Evolutionary conservation across 192 early-diverging fungal species (phyloP).

Genomic region (Fimicolochytrium jonesii): DNA sequence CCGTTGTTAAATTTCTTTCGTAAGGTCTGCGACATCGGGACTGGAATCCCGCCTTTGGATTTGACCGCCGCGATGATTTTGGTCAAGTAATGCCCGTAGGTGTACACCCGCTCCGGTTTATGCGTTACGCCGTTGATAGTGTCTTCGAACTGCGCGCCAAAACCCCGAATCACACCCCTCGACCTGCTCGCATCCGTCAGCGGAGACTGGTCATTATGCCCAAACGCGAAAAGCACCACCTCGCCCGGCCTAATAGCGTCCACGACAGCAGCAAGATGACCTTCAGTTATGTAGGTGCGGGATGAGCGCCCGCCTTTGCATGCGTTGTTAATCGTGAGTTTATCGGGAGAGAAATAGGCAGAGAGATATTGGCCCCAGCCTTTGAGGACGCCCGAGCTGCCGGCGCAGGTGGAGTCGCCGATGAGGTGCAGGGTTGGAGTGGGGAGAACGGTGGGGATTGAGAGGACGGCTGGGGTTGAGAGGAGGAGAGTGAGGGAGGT

Average conservation of each 20-base stretch:
- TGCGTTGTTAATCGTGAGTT: not conserved
- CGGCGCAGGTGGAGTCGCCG: not conserved
- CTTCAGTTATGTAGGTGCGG: not conserved
- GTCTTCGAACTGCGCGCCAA: not conserved
- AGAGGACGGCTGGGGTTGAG: too few relatives aligned
- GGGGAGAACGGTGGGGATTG: too few relatives aligned
- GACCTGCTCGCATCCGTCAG: not conserved
- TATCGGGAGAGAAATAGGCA: not conserved
- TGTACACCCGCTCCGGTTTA: not conserved
- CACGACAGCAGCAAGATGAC: not conserved
- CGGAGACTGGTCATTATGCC: not conserved
- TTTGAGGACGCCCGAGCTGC: too few relatives aligned
- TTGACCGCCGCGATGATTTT: not conserved
- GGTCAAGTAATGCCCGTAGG: not conserved
- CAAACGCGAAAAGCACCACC: not conserved
- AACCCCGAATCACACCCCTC: not conserved
- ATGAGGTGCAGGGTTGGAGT: too few relatives aligned
- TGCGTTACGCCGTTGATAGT: constrained; percentile 1
- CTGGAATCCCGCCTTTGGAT: not conserved
- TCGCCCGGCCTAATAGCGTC: not conserved
- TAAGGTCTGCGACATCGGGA: not conserved
- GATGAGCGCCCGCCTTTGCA: not conserved
- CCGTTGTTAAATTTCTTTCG: not conserved
- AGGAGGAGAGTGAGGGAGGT: too few relatives aligned
- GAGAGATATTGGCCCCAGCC: not conserved